Evolutionary conservation across 352 stramenopile genomes (phyloP), one percentile per base, ranked within the genome.

Genomic region (Globisporangium viniferum): DNA sequence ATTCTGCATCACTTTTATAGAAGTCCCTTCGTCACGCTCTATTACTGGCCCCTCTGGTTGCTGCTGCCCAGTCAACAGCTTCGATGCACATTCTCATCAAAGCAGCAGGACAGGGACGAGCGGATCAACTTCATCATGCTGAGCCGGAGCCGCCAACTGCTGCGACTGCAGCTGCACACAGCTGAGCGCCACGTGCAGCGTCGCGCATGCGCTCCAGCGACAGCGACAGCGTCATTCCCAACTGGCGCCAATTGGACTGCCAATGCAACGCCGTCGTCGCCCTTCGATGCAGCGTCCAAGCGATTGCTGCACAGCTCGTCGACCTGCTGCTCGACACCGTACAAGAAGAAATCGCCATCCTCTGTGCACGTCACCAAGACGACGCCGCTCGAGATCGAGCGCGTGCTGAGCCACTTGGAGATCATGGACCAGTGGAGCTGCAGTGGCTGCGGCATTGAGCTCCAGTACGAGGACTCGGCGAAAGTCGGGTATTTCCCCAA

Each of bases 381-480:
- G 51, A 68, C 59, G 59, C 66, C 51, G 56, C 59, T 92, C 22
- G 82, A 69, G 2, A 62, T 89, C 39, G 84, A 91, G 3, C 84
- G 87, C 46, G 80, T 93, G 44, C 54, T 86, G 14, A 86, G 76
- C 62, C 88, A 95, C 62, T 74, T 94, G 55, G 84, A 86, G 10
- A 69, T 95, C 24, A 95, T 95, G 88, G 88, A 95, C 73, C 68
- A 89, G 59, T 92, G 87, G 80, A 86, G 75, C 7, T 95, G 88
- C 78, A 93, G 79, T 58, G 88, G 88, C 51, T 95, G 88, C 49
- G 88, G 88, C 54, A 94, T 95, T 60, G 84, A 87, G 33, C 44
- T 95, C 62, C 88, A 95, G 74, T 83, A 87, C 59, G 69, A 85
- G 20, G 77, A 92, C 70, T 74, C 84, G 5, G 69, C 75, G 33